Conservation (phyloP, 2,329 filamentous ascomycete genomes). For the Juglanconis oblonga region DNA sequence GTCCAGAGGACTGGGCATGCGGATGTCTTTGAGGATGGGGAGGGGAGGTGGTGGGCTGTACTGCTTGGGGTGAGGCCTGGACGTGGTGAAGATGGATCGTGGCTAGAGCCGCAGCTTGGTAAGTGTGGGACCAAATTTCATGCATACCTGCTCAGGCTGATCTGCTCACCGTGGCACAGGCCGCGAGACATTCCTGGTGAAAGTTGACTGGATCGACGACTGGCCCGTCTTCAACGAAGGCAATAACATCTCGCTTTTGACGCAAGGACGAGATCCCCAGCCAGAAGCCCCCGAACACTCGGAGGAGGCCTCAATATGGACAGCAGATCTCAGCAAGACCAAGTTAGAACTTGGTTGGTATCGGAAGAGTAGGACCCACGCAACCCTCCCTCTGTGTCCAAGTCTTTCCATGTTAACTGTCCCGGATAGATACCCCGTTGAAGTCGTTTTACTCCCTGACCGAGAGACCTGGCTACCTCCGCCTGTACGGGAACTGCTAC, state of each 20-base stretch:
- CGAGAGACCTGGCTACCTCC: slow-evolving; percentile 40
- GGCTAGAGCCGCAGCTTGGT: slow-evolving; percentile 42
- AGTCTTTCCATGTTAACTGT: neutral
- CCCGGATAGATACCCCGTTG: slow-evolving; percentile 41
- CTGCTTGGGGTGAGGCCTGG: slow-evolving; percentile 43
- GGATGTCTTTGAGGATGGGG: slow-evolving; percentile 42
- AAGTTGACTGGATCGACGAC: slow-evolving; percentile 46
- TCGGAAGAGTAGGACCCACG: slow-evolving; percentile 29
- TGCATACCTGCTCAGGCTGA: neutral
- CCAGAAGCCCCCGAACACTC: slow-evolving; percentile 8
- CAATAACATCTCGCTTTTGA: slow-evolving; percentile 38
- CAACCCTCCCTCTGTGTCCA: too few species aligned
- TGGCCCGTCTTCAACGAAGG: slow-evolving; percentile 51
- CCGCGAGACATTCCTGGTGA: slow-evolving; percentile 48
- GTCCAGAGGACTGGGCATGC: slow-evolving; percentile 50
- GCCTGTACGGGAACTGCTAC: slow-evolving; percentile 51
- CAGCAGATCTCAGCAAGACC: slow-evolving; percentile 31
- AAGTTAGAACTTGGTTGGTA: slow-evolving; percentile 36
- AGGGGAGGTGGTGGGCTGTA: slow-evolving; percentile 47
- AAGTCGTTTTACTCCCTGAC: slow-evolving; percentile 44
- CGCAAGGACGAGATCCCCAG: slow-evolving; percentile 27
- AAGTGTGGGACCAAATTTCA: neutral
- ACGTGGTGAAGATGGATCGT: slow-evolving; percentile 23
- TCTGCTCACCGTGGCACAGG: slow-evolving; percentile 26
- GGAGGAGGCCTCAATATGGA: slow-evolving; percentile 31